Evolutionary conservation across 2,329 filamentous ascomycete genomes (phyloP), one percentile per base, ranked within the genome.

Genomic region (Botryotinia convoluta): DNA sequence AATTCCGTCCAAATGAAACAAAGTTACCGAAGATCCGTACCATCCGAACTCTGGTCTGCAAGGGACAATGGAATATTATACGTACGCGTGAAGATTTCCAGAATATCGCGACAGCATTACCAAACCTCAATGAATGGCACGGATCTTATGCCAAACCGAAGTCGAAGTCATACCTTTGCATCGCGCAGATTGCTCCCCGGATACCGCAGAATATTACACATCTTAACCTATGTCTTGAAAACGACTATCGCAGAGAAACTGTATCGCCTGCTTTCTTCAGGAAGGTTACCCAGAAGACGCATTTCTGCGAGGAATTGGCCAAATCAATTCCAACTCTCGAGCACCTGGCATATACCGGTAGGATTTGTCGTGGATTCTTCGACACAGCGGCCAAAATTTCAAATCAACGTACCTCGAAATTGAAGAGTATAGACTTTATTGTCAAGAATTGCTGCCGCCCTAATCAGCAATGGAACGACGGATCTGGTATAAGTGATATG

Each of bases 51-150:
- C 85, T 94, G 32, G 88, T 93, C 61, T 91, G 91, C 81, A 90
- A 91, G 77, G 92, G 92, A 10, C 91, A 93, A 77, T 94, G 92
- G 92, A 94, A 94, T 79, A 85, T 94, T 42, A 91, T 93, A 81
- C 86, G 92, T 64, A 84, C 86, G 26, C 83, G 87, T 61, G 83
- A 84, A 29, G 91, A 94, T 80, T 93, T 92, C 82, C 82, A 85
- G 72, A 85, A 85, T 69, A 86, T 94, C 68, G 84, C 89, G 32
- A 81, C 83, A 20, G 91, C 91, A 8, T 80, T 94, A 61, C 92
- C 92, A 1, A 90, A 88, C 74, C 82, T 94, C 26, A 83, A 81
- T n/a, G 86, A 87, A 78, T 86, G 84, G 83, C 84, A 87, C 76
- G 86, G 84, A 75, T 82, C 83, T 45, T 87, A 86, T 83, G 91